A percentile compares a stretch with the other conserved stretches of the same genome.
Evolutionary conservation across 1,284 basidiomycete genomes (phyloP).

Genomic region (Fomitopsis schrenkii): DNA sequence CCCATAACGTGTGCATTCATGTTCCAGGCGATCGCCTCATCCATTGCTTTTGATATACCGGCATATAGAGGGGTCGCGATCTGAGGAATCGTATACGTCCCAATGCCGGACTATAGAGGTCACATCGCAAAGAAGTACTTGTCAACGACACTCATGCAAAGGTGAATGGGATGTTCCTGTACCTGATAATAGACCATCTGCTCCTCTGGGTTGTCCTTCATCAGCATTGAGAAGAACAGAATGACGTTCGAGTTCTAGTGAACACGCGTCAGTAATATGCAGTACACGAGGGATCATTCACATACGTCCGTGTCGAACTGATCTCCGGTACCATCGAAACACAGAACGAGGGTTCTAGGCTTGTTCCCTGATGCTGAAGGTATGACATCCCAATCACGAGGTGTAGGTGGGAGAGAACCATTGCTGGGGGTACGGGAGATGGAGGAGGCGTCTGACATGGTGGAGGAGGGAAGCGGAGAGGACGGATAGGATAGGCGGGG

Average conservation of each 20-base stretch:
- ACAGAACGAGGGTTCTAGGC: slow-evolving; percentile 42
- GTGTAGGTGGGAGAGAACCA: slow-evolving; percentile 3
- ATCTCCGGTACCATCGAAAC: slow-evolving; percentile 58
- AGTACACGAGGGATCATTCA: neutral
- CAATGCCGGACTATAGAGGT: slow-evolving; percentile 45
- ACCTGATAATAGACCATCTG: slow-evolving; percentile 67
- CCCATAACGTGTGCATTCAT: slow-evolving; percentile 54
- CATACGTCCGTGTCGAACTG: slow-evolving; percentile 51
- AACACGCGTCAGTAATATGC: neutral
- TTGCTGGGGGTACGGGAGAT: neutral
- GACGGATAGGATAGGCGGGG: neutral
- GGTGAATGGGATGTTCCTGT: neutral
- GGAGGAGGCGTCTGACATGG: neutral
- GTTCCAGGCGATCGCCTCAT: slow-evolving; percentile 49
- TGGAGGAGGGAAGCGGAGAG: neutral
- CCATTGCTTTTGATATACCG: slow-evolving; percentile 39
- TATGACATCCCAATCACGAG: slow-evolving; percentile 22
- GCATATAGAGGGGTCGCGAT: slow-evolving; percentile 38
- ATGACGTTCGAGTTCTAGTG: slow-evolving; percentile 57
- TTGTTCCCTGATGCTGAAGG: slow-evolving; percentile 25
- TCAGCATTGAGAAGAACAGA: slow-evolving; percentile 50
- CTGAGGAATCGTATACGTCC: slow-evolving; percentile 48
- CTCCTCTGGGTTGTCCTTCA: slow-evolving; percentile 44
- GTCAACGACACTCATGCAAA: neutral
- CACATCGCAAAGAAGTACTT: neutral